Evolutionary conservation across 805 yeast species (phyloP), one percentile per base, ranked within the genome.

Genomic region (Lachancea sp.): DNA sequence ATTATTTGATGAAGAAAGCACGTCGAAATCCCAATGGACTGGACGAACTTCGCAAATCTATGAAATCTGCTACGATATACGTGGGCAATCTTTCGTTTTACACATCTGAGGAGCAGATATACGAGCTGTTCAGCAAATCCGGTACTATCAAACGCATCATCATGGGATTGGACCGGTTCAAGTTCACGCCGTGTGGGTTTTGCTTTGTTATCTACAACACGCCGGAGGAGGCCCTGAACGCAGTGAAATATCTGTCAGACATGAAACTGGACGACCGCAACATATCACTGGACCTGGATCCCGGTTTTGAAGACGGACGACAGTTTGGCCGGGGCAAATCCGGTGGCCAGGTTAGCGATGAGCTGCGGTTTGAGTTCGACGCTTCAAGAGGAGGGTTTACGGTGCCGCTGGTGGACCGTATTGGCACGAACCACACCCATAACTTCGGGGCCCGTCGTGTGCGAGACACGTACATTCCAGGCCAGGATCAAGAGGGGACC

Each of bases 291-390:
- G 99, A 93, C 67, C 71, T 95, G 55, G 99, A 93, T 60, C 96
- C 97, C 0, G 99, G 99, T 0, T 93, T 91, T 62, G 79, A 77
- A 50, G 97, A 91, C 55, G 99, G 99, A 1, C 74, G 99, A 53
- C 98, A 93, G 61, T 93, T 81, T 60, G 99, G 99, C 17, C 75
- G 99, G 57, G 98, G 98, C 38, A 74, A 77, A 13, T 81, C 78
- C 49, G 99, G 99, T 46, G 98, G 97, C 2, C 99, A 93, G 62
- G 89, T 82, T 1, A 70, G 83, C 41, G 90, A 84, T 58, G 95
- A 87, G 47, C 50, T 52, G 50, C 66, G 76, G 57, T 72, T 72
- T 43, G 76, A 73, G 52, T 69, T 75, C 53, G 76, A 75, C 46
- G 72, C 75, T 2, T 68, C 68, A 18, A 58, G 77, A 47, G 75